phyloP scores from a whole-genome alignment of 371 early-diverging fungal species.

The Polyrhizophydium stewartii region DNA sequence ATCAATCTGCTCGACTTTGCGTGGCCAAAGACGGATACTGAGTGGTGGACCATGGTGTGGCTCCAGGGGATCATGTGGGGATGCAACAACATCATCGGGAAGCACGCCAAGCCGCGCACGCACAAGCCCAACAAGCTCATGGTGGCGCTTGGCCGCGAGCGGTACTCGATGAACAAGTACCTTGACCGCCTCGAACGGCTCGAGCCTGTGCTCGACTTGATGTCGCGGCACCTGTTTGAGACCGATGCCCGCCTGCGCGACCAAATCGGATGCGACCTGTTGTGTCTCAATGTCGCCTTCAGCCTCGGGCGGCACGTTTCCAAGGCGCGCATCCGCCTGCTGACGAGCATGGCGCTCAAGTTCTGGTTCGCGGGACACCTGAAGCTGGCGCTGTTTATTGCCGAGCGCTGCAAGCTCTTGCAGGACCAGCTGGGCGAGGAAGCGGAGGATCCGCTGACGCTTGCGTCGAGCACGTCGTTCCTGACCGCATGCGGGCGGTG shows the following conservation, averaged over 20 bases:
- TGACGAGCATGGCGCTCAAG: slow-evolving; percentile 7
- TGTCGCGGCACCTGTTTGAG: slow-evolving; percentile 8
- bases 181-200: slow-evolving; percentile 3
- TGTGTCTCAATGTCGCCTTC: slow-evolving; percentile 5
- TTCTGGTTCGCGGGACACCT: slow-evolving; percentile 7
- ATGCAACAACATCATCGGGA: not conserved
- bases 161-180: not conserved
- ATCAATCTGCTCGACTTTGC: not conserved
- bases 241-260: slow-evolving; percentile 9
- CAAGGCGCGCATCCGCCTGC: not conserved
- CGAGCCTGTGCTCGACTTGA: slow-evolving; percentile 5
- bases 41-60: slow-evolving; percentile 5
- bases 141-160: not conserved
- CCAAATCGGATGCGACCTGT: slow-evolving; percentile 7
- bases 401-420: not conserved
- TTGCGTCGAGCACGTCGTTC: slow-evolving; percentile 1
- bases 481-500: slow-evolving; percentile 7
- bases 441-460: not conserved
- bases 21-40: slow-evolving; percentile 7
- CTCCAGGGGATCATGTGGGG: too few relatives aligned
- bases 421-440: slow-evolving; percentile 1
- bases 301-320: slow-evolving; percentile 2
- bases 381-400: not conserved
- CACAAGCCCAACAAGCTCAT: not conserved
- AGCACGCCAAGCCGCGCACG: not conserved